phyloP scores from a whole-genome alignment of 768 basidiomycete genomes.

The Leccinum variicolor region DNA sequence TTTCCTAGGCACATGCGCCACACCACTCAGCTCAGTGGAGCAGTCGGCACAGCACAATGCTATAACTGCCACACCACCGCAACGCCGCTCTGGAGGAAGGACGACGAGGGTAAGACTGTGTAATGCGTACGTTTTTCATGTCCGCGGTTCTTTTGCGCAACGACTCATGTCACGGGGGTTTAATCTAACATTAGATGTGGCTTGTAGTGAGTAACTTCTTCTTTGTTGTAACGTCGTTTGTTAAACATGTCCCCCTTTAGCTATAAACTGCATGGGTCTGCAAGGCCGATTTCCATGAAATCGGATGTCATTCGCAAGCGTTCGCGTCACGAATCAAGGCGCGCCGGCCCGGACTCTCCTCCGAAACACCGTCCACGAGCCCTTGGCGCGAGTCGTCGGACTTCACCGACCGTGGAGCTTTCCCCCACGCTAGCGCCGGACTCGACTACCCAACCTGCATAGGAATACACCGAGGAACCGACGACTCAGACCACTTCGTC shows the following conservation, averaged over 20 bases:
- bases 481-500: constrained; percentile 40
- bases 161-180: constrained; percentile 11
- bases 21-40: constrained; percentile 28
- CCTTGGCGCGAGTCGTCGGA: constrained; percentile 70
- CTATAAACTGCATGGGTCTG: constrained; percentile 82
- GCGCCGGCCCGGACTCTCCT: constrained; percentile 45
- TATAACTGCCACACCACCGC: constrained; percentile 89
- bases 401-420: constrained; percentile 58
- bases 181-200: constrained; percentile 54
- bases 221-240: not conserved
- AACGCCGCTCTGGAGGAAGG: constrained; percentile 87
- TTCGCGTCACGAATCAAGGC: constrained; percentile 75
- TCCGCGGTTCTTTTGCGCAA: constrained; percentile 2
- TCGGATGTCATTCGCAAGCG: constrained; percentile 88
- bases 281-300: constrained; percentile 88
- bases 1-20: constrained; percentile 31
- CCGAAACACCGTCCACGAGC: constrained; percentile 73
- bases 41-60: constrained; percentile 63
- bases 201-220: constrained; percentile 51
- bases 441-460: constrained; percentile 57
- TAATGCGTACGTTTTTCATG: constrained; percentile 70
- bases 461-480: constrained; percentile 49
- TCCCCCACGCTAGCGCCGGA: constrained; percentile 72
- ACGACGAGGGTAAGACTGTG: constrained; percentile 90
- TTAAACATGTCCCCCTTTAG: constrained; percentile 27